A percentile compares a stretch with the other conserved stretches of the same genome.
phyloP scores from a whole-genome alignment of 495 filamentous ascomycete species.

The Cercophora scortea region DNA sequence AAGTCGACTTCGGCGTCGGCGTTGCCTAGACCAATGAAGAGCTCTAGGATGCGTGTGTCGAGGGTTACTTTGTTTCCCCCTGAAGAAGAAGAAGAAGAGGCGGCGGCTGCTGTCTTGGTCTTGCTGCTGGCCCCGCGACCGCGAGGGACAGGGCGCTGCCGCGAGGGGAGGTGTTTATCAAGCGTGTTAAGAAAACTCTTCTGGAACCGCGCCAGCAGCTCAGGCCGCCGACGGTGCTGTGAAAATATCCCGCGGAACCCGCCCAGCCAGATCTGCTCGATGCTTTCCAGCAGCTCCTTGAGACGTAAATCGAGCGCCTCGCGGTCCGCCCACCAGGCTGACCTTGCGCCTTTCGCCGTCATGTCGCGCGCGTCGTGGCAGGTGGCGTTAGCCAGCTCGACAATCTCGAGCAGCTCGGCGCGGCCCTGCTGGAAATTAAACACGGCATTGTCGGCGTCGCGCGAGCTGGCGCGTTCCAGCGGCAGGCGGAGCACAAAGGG shows the following conservation, averaged over 20 bases:
- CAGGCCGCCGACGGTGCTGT: slow-evolving; percentile 49
- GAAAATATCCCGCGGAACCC: slow-evolving; percentile 90
- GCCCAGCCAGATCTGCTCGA: slow-evolving; percentile 90
- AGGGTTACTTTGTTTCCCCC: slow-evolving; percentile 45
- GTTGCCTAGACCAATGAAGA: slow-evolving; percentile 81
- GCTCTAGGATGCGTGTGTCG: slow-evolving; percentile 69
- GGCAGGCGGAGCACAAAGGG: slow-evolving; percentile 85
- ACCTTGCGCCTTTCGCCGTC: slow-evolving; percentile 53
- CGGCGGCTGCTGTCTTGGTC: slow-evolving; percentile 28
- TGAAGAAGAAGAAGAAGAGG: slow-evolving; percentile 1
- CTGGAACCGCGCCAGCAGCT: slow-evolving; percentile 64
- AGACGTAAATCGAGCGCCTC: slow-evolving; percentile 71
- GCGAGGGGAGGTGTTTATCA: slow-evolving; percentile 81
- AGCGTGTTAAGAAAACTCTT: slow-evolving; percentile 73
- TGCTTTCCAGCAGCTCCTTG: slow-evolving; percentile 68
- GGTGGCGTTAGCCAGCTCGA: slow-evolving; percentile 67
- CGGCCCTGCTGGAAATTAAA: slow-evolving; percentile 77
- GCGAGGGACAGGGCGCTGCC: too few relatives aligned
- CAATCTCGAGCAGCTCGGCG: slow-evolving; percentile 73
- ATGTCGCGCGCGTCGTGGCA: slow-evolving; percentile 51
- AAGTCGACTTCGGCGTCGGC: slow-evolving; percentile 53
- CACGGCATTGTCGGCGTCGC: slow-evolving; percentile 70
- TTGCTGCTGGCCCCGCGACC: slow-evolving; percentile 40
- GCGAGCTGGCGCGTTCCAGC: slow-evolving; percentile 67
- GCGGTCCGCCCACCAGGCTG: slow-evolving; percentile 81